Evolutionary conservation across 108 stramenopile species (phyloP).

Genomic region (Cyclostephanos tholiformis): DNA sequence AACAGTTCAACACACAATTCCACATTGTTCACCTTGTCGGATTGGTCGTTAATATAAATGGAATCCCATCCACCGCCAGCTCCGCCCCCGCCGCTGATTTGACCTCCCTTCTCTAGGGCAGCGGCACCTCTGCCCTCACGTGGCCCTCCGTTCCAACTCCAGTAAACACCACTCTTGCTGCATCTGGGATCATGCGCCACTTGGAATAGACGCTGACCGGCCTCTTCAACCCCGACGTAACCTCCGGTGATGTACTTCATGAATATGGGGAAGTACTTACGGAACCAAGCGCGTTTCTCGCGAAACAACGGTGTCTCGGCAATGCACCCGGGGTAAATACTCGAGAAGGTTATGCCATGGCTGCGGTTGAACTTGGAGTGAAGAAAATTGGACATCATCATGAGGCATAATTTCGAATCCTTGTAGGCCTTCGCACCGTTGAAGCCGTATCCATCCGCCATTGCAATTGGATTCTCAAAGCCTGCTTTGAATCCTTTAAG

Average conservation of each 20-base stretch:
- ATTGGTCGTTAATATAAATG: slow-evolving; percentile 91
- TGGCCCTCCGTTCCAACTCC: slow-evolving; percentile 78
- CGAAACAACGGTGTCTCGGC: slow-evolving; percentile 95
- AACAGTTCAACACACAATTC: slow-evolving; percentile 74
- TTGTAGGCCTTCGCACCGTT: slow-evolving; percentile 94
- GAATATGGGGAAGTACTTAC: slow-evolving; percentile 74
- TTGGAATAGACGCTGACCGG: slow-evolving; percentile 87
- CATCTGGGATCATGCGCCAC: slow-evolving; percentile 86
- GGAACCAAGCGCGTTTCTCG: slow-evolving; percentile 96
- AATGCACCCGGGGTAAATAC: slow-evolving; percentile 98
- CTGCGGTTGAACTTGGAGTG: slow-evolving; percentile 87
- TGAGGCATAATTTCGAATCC: slow-evolving; percentile 86
- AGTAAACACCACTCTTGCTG: slow-evolving; percentile 74
- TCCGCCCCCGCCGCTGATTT: slow-evolving; percentile 84
- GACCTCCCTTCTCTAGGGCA: slow-evolving; percentile 86
- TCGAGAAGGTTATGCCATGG: slow-evolving; percentile 91
- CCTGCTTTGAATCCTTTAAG: slow-evolving; percentile 87
- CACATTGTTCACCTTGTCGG: slow-evolving; percentile 80
- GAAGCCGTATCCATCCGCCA: slow-evolving; percentile 92
- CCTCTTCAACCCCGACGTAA: slow-evolving; percentile 87
- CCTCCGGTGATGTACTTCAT: slow-evolving; percentile 91
- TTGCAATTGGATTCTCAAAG: slow-evolving; percentile 81
- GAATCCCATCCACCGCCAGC: slow-evolving; percentile 88
- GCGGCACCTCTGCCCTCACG: slow-evolving; percentile 88
- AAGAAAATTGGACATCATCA: slow-evolving; percentile 91